Conservation (phyloP, 2,329 filamentous ascomycete genomes). For the Pseudogymnoascus sp. region DNA sequence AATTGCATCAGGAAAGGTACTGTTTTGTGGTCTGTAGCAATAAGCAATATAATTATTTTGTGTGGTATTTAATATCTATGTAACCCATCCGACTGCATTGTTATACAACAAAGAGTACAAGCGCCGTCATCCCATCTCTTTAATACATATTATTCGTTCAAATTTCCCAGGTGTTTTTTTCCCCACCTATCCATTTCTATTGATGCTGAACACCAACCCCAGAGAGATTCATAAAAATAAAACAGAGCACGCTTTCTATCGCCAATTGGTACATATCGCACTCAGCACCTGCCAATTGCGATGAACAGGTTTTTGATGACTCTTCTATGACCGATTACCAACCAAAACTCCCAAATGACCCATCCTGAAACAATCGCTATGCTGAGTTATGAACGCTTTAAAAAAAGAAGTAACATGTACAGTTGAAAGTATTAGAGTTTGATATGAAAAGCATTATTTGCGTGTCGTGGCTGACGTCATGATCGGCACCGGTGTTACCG, state of each 20-base stretch:
- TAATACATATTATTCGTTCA: neutral
- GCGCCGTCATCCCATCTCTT: neutral
- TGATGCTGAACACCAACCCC: neutral
- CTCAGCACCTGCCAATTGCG: neutral
- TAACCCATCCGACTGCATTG: neutral
- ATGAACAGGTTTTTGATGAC: slow-evolving; percentile 6
- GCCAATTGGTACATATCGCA: neutral
- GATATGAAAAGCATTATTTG: neutral
- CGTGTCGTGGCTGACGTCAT: neutral
- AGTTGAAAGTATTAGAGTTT: neutral
- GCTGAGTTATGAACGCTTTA: slow-evolving; percentile 1
- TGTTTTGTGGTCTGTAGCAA: neutral
- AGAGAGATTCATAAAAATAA: neutral
- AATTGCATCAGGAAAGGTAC: neutral
- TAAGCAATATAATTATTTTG: neutral
- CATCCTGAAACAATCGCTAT: neutral
- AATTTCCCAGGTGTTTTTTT: neutral
- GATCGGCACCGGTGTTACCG: neutral
- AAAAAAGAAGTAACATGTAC: neutral
- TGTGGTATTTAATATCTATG: neutral
- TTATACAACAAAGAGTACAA: slow-evolving; percentile 8
- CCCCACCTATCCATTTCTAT: neutral
- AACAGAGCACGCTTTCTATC: neutral
- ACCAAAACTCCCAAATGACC: neutral
- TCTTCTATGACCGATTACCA: slow-evolving; percentile 1